These are phyloP conservation scores for Trametes cubensis DNA, from an alignment of 768 basidiomycete genomes.

Conservation along the genomic window DNA sequence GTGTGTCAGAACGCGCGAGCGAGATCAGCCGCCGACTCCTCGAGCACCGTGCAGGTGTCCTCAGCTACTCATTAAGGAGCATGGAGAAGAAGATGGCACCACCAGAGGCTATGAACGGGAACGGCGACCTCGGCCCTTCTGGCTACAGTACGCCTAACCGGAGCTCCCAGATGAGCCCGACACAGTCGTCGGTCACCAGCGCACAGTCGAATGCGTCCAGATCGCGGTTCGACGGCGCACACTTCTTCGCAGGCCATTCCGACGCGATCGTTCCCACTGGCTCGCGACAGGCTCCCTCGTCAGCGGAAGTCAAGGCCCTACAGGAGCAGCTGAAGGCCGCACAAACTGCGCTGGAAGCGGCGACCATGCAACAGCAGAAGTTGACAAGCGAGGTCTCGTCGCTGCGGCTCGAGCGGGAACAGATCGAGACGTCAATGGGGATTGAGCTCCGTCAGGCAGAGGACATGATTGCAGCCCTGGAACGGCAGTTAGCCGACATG, in stretches of 20 bases:
- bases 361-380: slow-evolving; percentile 64
- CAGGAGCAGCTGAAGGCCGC: slow-evolving; percentile 69
- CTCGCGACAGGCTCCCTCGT: slow-evolving; percentile 43
- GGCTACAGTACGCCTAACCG: slow-evolving; percentile 56
- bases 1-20: slow-evolving; percentile 62
- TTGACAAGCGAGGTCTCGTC: slow-evolving; percentile 63
- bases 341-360: slow-evolving; percentile 57
- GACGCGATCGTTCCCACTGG: slow-evolving; percentile 60
- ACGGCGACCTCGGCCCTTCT: slow-evolving; percentile 46
- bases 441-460: slow-evolving; percentile 70
- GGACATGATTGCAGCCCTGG: slow-evolving; percentile 61
- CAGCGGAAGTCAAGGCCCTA: slow-evolving; percentile 53
- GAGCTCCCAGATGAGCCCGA: slow-evolving; percentile 55
- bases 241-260: slow-evolving; percentile 83
- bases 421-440: slow-evolving; percentile 63
- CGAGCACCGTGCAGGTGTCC: slow-evolving; percentile 83
- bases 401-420: slow-evolving; percentile 66
- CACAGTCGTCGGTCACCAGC: slow-evolving; percentile 46
- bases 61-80: slow-evolving; percentile 67
- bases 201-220: slow-evolving; percentile 48
- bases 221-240: slow-evolving; percentile 75
- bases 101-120: slow-evolving; percentile 25
- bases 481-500: slow-evolving; percentile 55
- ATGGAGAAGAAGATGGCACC: slow-evolving; percentile 58
- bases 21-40: slow-evolving; percentile 67